Conservation (phyloP, 2,329 filamentous ascomycete species). For the Neonectria coccinea region DNA sequence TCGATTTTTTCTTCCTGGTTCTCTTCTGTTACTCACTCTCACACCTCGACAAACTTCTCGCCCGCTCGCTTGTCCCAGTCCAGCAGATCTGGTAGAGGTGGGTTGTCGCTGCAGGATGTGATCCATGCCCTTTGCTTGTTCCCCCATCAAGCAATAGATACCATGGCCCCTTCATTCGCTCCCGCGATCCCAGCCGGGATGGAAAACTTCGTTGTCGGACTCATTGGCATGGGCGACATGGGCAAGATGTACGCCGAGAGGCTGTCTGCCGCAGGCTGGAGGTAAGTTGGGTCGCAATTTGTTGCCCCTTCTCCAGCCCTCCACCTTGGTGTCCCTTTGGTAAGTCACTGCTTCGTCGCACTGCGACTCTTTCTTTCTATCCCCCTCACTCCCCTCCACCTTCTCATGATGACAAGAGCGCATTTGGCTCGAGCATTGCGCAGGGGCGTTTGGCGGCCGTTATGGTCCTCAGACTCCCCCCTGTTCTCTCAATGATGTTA, state of each 20-base stretch:
- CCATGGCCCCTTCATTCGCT: conserved; percentile 47
- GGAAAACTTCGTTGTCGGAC: conserved; percentile 83
- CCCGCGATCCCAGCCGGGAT: conserved; percentile 56
- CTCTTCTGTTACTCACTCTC: conserved; percentile 32
- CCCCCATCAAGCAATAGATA: conserved; percentile 42
- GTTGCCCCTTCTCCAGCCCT: conserved; percentile 24
- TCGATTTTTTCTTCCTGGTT: conserved; percentile 38
- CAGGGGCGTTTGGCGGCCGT: conserved; percentile 72
- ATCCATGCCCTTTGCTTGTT: conserved; percentile 41
- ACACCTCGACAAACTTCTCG: conserved; percentile 28
- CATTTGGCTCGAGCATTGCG: conserved; percentile 99
- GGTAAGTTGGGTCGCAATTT: conserved; percentile 65
- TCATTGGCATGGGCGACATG: conserved; percentile 99
- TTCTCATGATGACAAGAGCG: conserved; percentile 98
- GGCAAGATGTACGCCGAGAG: conserved; percentile 96
- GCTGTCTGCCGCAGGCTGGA: conserved; percentile 94
- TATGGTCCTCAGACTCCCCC: conserved; percentile 76
- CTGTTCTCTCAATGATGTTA: conserved; percentile 95
- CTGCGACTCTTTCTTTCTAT: neutral
- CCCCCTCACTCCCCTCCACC: conserved; percentile 39
- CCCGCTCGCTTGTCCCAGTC: conserved; percentile 25
- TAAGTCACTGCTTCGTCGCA: conserved; percentile 37
- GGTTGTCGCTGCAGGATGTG: conserved; percentile 44
- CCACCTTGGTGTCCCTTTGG: conserved; percentile 29
- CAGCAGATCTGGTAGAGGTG: conserved; percentile 30